Conservation (phyloP, 2,329 filamentous ascomycete species). For the Cladosporium austrohemisphaericum region DNA sequence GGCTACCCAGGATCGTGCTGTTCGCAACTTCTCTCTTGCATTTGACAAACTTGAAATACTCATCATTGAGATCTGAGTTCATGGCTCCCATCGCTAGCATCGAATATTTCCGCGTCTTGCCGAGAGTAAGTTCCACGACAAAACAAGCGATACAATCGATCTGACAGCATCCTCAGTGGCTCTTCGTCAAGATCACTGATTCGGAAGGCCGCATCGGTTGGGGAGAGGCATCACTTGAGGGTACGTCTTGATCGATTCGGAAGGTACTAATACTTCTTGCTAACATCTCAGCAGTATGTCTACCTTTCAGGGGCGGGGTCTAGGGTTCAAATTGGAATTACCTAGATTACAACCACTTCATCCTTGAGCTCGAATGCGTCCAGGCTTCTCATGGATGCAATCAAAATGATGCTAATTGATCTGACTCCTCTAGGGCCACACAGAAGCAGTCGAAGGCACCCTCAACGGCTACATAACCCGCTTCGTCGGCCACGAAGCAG, state of each 20-base stretch:
- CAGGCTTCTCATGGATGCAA: no score
- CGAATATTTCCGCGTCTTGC: conserved; percentile 69
- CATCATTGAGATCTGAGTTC: no score
- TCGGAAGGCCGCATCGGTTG: conserved; percentile 61
- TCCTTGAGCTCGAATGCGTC: no score
- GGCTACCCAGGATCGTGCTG: no score
- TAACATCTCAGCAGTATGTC: not conserved
- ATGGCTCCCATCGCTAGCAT: conserved; percentile 63
- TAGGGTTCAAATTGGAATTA: no score
- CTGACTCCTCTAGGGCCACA: conserved; percentile 61
- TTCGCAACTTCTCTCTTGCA: no score
- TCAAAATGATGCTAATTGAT: no score
- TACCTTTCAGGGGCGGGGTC: no score
- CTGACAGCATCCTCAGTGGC: conserved; percentile 44
- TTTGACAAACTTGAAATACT: no score
- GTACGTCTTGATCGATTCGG: no score
- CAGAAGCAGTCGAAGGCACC: conserved; percentile 68
- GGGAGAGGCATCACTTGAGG: conserved; percentile 68
- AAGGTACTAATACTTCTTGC: no score
- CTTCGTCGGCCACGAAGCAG: conserved; percentile 63
- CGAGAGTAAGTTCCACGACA: conserved; percentile 38
- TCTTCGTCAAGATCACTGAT: conserved; percentile 72
- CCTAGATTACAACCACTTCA: no score
- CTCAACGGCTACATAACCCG: conserved; percentile 61
- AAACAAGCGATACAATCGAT: not conserved